Conservation (phyloP, 495 filamentous ascomycete species). For the Pyronema domesticum region DNA sequence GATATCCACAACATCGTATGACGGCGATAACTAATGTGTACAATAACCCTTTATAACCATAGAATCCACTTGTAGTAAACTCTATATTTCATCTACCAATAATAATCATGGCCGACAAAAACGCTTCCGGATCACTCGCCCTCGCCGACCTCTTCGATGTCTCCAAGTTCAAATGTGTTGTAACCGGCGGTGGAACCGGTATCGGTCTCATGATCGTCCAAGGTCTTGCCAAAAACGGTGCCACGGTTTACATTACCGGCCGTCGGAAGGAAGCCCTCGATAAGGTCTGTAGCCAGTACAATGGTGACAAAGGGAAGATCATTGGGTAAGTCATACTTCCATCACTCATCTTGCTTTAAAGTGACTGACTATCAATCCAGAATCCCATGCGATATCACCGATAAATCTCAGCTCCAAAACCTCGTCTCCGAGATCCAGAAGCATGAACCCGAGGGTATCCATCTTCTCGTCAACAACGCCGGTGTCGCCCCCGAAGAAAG, state of each 20-base stretch:
- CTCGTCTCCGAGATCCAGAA: slow-evolving; percentile 8
- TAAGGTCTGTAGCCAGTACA: slow-evolving; percentile 28
- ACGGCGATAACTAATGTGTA: too few species aligned
- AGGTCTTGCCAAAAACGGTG: slow-evolving; percentile 40
- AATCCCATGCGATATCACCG: slow-evolving; percentile 7
- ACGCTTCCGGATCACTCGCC: too few species aligned
- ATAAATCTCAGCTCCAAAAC: slow-evolving; percentile 10
- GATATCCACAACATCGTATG: too few species aligned
- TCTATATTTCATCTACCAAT: too few species aligned
- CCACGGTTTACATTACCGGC: slow-evolving; percentile 46
- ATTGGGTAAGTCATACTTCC: slow-evolving; percentile 3
- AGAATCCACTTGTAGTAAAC: too few species aligned
- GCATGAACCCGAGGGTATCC: slow-evolving; percentile 27
- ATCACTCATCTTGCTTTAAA: neutral
- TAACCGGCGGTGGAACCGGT: slow-evolving; percentile 51
- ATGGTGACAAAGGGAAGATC: slow-evolving; percentile 12
- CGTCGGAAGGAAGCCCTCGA: slow-evolving; percentile 37
- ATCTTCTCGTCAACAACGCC: slow-evolving; percentile 46
- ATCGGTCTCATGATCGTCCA: slow-evolving; percentile 33
- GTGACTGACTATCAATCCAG: neutral
- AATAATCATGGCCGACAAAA: too few species aligned
- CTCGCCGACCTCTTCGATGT: slow-evolving; percentile 34
- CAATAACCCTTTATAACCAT: too few species aligned
- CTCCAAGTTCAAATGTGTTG: slow-evolving; percentile 38
- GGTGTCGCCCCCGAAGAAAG: slow-evolving; percentile 30